Conservation (phyloP, 1,139 yeast genomes). For the Lipomyces yarrowii region DNA sequence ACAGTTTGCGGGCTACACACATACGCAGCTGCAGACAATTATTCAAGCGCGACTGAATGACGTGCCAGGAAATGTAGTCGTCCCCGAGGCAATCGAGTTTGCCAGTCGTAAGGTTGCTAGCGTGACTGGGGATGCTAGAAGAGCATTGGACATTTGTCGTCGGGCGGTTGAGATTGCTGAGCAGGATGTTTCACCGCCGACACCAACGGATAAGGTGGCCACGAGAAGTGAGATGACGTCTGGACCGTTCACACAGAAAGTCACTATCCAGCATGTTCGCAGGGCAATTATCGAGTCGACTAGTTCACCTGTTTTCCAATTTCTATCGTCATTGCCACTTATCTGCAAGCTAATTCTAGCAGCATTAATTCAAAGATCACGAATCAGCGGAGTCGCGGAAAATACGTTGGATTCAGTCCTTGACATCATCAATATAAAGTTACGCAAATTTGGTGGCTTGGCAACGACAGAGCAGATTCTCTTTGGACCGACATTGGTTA, state of each 20-base stretch:
- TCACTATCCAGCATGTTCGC: conserved; percentile 69
- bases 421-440: conserved; percentile 43
- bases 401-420: conserved; percentile 40
- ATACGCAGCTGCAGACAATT: conserved; percentile 73
- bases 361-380: conserved; percentile 64
- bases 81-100: conserved; percentile 81
- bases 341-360: conserved; percentile 70
- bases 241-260: conserved; percentile 44
- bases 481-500: conserved; percentile 15
- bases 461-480: conserved; percentile 14
- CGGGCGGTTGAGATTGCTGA: conserved; percentile 92
- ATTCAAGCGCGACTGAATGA: conserved; percentile 69
- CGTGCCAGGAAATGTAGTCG: conserved; percentile 51
- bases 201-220: conserved; percentile 28
- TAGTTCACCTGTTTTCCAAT: conserved; percentile 67
- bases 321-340: conserved; percentile 62
- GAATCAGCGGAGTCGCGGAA: conserved; percentile 73
- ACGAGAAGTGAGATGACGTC: conserved; percentile 43
- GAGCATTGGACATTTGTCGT: conserved; percentile 86
- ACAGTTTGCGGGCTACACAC: conserved; percentile 86
- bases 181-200: conserved; percentile 47
- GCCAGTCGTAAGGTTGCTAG: conserved; percentile 94
- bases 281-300: conserved; percentile 81
- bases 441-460: conserved; percentile 24
- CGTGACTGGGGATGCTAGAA: conserved; percentile 95